A percentile compares a stretch with the other conserved stretches of the same genome.
Evolutionary conservation across 345 rosid species (phyloP).

Genomic region (Aegle marmelos): DNA sequence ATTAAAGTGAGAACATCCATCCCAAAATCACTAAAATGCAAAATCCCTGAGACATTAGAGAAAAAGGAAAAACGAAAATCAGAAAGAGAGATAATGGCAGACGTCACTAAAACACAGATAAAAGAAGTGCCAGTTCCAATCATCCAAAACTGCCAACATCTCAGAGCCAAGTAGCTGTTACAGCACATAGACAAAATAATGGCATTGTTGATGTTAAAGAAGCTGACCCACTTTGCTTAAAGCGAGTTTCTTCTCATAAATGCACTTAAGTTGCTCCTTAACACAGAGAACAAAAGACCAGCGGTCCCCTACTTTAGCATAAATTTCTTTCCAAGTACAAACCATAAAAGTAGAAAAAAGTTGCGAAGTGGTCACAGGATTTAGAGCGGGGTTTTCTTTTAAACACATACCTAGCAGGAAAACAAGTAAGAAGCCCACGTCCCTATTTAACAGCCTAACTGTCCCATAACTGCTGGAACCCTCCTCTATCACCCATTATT

Average conservation of each 20-base stretch:
- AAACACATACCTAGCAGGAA: constrained; percentile 24
- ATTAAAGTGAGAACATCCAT: constrained; percentile 20
- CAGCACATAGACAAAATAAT: neutral
- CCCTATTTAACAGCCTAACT: constrained; percentile 49
- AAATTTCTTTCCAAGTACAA: constrained; percentile 18
- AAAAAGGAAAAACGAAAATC: neutral
- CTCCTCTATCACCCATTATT: constrained; percentile 25
- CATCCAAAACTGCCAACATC: constrained; percentile 15
- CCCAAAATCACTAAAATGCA: constrained; percentile 15
- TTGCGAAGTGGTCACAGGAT: constrained; percentile 51
- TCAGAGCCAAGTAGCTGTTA: constrained; percentile 8
- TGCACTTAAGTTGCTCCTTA: constrained; percentile 5
- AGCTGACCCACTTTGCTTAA: neutral
- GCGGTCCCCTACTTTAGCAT: constrained; percentile 25
- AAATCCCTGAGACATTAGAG: constrained; percentile 1
- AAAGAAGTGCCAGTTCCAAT: constrained; percentile 5
- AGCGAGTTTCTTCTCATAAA: neutral
- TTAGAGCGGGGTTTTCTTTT: constrained; percentile 54
- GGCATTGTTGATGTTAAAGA: neutral
- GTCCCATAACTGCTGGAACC: constrained; percentile 40
- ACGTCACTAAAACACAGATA: constrained; percentile 11
- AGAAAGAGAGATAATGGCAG: constrained; percentile 14
- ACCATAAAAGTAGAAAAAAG: constrained; percentile 33
- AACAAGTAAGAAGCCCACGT: constrained; percentile 45
- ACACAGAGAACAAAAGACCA: constrained; percentile 1